Conservation (phyloP, 2,329 filamentous ascomycete genomes). For the Capronia americana region DNA sequence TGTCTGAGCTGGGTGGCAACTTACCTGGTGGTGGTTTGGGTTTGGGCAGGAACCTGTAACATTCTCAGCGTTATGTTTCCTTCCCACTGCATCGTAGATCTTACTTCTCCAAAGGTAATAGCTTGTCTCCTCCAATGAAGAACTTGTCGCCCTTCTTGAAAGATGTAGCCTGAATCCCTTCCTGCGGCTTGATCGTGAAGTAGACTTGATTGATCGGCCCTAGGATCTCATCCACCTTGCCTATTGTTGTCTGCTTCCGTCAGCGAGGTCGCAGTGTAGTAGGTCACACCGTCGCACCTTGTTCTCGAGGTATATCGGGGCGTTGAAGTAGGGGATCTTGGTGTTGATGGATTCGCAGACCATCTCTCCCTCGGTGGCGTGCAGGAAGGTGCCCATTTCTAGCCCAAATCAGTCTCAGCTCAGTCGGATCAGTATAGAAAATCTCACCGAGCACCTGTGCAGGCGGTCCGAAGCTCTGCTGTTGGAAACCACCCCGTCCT, state of each 20-base stretch:
- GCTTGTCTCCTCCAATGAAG: constrained; percentile 92
- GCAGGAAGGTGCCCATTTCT: constrained; percentile 95
- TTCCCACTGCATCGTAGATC: constrained; percentile 30
- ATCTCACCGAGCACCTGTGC: constrained; percentile 63
- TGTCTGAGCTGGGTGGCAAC: constrained; percentile 18
- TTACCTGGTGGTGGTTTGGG: constrained; percentile 73
- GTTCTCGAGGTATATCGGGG: constrained; percentile 98
- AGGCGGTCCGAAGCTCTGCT: constrained; percentile 67
- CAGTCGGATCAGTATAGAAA: constrained; percentile 19
- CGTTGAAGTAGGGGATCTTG: constrained; percentile 99
- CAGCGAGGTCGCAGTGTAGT: constrained; percentile 6
- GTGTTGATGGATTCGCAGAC: constrained; percentile 93
- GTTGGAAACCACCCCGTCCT: constrained; percentile 66
- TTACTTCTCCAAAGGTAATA: constrained; percentile 86
- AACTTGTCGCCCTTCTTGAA: constrained; percentile 98
- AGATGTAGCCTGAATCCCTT: constrained; percentile 91
- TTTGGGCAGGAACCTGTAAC: constrained; percentile 80
- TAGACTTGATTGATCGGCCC: constrained; percentile 97
- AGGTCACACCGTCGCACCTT: constrained; percentile 65
- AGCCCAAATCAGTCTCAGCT: constrained; percentile 43
- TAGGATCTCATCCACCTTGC: constrained; percentile 97
- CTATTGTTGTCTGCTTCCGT: constrained; percentile 72
- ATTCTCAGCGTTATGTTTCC: constrained; percentile 33
- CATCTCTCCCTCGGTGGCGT: constrained; percentile 96
- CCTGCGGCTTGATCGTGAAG: constrained; percentile 97